Evolutionary conservation across 75 land plant species (phyloP).

Genomic region (Ceratopteris richardii): DNA sequence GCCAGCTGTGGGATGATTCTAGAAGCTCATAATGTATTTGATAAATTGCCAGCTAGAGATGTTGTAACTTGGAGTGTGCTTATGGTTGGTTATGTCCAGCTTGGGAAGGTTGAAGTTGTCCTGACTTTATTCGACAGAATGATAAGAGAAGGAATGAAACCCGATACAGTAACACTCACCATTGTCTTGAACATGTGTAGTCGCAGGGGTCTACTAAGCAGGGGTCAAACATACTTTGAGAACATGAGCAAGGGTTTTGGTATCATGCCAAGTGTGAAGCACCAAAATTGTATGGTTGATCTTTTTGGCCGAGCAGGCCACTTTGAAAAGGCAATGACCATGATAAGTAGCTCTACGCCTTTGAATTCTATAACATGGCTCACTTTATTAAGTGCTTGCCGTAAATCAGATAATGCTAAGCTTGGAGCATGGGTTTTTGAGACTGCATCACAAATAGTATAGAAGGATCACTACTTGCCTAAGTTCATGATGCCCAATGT

Average conservation of each 20-base stretch:
- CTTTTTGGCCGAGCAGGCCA: conserved; percentile 51
- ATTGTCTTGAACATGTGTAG: conserved; percentile 37
- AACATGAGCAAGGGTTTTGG: conserved; percentile 28
- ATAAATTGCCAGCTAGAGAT: conserved; percentile 31
- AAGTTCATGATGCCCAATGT: too few species aligned
- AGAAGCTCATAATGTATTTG: conserved; percentile 33
- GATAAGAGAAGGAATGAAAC: conserved; percentile 16
- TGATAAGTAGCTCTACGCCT: conserved; percentile 28
- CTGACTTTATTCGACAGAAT: conserved; percentile 31
- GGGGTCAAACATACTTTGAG: conserved; percentile 24
- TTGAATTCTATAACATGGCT: not conserved
- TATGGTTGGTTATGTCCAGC: conserved; percentile 44
- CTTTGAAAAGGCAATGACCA: conserved; percentile 25
- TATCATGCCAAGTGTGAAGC: conserved; percentile 36
- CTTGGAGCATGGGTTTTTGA: not conserved
- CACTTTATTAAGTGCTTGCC: not conserved
- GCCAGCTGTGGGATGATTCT: conserved; percentile 42
- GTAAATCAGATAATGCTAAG: not conserved
- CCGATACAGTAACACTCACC: conserved; percentile 30
- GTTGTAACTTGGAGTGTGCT: conserved; percentile 53
- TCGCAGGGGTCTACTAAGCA: conserved; percentile 25
- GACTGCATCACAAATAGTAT: too few species aligned
- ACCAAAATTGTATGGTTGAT: conserved; percentile 63
- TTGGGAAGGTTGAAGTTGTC: conserved; percentile 28
- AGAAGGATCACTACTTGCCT: too few species aligned